phyloP scores from a whole-genome alignment of 495 filamentous ascomycete genomes.

The Filosporella fistucella region DNA sequence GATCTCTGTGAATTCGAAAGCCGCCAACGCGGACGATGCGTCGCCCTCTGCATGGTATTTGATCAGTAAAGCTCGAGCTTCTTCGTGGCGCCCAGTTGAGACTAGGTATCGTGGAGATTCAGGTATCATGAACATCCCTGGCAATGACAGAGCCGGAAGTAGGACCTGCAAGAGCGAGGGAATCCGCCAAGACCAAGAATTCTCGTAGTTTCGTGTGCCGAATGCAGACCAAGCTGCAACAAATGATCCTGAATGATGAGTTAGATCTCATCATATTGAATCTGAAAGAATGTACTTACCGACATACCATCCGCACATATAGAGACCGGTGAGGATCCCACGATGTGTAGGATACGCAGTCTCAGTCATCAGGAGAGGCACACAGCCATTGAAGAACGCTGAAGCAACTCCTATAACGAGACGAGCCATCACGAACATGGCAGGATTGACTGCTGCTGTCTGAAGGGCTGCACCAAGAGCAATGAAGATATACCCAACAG shows the following conservation, averaged over 20 bases:
- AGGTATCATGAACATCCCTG: slow-evolving; percentile 27
- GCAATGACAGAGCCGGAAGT: slow-evolving; percentile 21
- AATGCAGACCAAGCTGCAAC: slow-evolving; percentile 5
- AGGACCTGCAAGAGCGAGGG: slow-evolving; percentile 34
- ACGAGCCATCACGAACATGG: slow-evolving; percentile 62
- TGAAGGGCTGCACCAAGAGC: slow-evolving; percentile 43
- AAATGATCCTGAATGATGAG: no score
- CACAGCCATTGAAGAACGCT: slow-evolving; percentile 19
- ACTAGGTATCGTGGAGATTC: slow-evolving; percentile 74
- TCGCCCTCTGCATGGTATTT: slow-evolving; percentile 30
- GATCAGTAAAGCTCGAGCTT: slow-evolving; percentile 35
- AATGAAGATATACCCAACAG: slow-evolving; percentile 41
- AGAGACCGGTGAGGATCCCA: slow-evolving; percentile 31
- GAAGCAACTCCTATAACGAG: slow-evolving; percentile 68
- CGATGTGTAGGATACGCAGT: slow-evolving; percentile 66
- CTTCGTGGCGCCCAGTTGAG: slow-evolving; percentile 57
- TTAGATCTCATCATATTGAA: no score
- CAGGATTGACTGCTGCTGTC: slow-evolving; percentile 20
- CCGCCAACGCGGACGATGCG: slow-evolving; percentile 24
- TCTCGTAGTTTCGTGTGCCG: slow-evolving; percentile 6
- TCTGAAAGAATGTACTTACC: no score
- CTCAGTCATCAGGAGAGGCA: slow-evolving; percentile 37
- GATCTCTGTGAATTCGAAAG: slow-evolving; percentile 27
- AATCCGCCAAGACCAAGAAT: slow-evolving; percentile 43
- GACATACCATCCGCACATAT: slow-evolving; percentile 23